phyloP scores from a whole-genome alignment of 73 alveolate species.

The Paramecium octaurelia region DNA sequence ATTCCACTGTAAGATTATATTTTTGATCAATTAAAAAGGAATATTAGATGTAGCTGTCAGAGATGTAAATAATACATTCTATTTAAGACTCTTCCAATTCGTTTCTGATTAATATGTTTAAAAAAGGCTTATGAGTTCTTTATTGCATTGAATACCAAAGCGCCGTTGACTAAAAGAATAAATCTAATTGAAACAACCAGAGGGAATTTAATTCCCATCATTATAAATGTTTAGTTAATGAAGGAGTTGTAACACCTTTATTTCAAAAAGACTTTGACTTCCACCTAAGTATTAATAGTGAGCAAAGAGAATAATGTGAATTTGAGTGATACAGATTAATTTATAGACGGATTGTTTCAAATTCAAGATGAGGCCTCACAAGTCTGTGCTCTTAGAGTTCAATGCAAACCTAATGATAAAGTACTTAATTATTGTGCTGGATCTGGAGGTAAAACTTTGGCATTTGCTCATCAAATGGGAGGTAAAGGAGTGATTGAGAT shows the following conservation, averaged over 20 bases:
- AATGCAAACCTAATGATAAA: constrained; percentile 72
- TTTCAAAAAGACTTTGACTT: constrained; percentile 59
- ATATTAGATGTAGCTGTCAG: constrained; percentile 71
- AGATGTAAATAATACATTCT: constrained; percentile 54
- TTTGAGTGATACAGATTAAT: constrained; percentile 67
- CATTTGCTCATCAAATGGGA: constrained; percentile 62
- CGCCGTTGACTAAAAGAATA: constrained; percentile 71
- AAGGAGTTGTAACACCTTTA: constrained; percentile 46
- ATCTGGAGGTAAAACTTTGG: constrained; percentile 69
- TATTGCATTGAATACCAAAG: constrained; percentile 64
- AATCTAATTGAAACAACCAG: constrained; percentile 67
- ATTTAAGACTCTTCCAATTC: constrained; percentile 58
- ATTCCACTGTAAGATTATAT: constrained; percentile 51
- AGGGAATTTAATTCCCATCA: constrained; percentile 61
- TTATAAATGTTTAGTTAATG: not conserved
- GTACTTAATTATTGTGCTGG: constrained; percentile 78
- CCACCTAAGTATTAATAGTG: constrained; percentile 72
- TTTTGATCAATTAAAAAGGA: constrained; percentile 38
- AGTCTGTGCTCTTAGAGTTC: constrained; percentile 67
- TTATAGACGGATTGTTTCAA: constrained; percentile 71
- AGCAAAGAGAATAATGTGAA: constrained; percentile 62
- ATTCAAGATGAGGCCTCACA: constrained; percentile 76
- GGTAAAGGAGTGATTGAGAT: constrained; percentile 54
- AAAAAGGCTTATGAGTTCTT: constrained; percentile 66
- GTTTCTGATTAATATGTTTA: constrained; percentile 72